Evolutionary conservation across 768 basidiomycete genomes (phyloP).

Genomic region (Boletus sp.): DNA sequence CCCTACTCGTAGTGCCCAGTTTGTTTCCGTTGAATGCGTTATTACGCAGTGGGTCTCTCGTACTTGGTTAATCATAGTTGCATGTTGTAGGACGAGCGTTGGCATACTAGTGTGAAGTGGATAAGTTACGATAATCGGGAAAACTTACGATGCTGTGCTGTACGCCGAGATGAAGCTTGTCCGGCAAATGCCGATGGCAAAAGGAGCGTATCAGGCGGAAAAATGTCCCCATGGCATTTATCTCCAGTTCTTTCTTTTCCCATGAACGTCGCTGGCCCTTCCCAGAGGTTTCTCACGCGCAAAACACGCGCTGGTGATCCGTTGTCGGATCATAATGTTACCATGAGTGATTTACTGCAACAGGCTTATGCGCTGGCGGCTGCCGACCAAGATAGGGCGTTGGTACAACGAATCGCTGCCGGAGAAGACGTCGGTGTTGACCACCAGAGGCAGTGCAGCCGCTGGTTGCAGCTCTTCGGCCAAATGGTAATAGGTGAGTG

Average conservation of each 20-base stretch:
- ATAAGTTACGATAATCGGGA: no score
- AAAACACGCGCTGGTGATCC: background rate
- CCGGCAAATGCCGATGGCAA: constrained; percentile 1
- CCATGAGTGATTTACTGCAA: constrained; percentile 23
- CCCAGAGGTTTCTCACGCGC: constrained; percentile 1
- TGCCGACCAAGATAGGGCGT: constrained; percentile 18
- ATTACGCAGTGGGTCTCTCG: background rate
- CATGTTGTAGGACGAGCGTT: no score
- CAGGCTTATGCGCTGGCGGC: constrained; percentile 17
- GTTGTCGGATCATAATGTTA: constrained; percentile 23
- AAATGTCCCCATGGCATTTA: no score
- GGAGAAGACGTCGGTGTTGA: constrained; percentile 3
- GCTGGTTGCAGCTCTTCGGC: background rate
- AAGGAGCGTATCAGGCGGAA: no score
- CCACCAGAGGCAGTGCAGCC: background rate
- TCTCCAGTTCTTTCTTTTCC: no score
- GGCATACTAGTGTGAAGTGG: no score
- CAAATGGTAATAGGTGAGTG: constrained; percentile 2
- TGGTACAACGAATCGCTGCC: constrained; percentile 19
- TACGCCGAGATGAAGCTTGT: no score
- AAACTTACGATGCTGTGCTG: no score
- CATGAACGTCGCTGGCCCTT: no score
- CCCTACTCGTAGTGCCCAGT: no score
- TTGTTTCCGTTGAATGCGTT: background rate
- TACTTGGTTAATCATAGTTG: background rate